A percentile compares a stretch with the other conserved stretches of the same genome.
These are phyloP conservation scores for Dothistroma pini DNA, from an alignment of 2,329 filamentous ascomycete species.

Conservation along the genomic window DNA sequence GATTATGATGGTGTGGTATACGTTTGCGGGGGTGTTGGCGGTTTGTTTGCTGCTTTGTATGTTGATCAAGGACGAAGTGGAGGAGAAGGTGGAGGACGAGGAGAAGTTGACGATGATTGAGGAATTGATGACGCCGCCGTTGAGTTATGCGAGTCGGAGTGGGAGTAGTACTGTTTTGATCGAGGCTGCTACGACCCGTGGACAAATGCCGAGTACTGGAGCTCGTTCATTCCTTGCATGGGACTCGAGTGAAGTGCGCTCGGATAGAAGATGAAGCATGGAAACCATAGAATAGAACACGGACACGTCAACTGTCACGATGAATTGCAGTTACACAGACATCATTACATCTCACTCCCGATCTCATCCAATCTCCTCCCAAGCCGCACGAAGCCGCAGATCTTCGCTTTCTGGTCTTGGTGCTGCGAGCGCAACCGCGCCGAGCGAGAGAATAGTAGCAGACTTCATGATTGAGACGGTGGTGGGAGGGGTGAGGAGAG, in stretches of 20 bases:
- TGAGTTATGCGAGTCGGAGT: not conserved
- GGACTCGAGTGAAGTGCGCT: no score
- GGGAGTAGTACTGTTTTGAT: not conserved
- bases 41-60: conserved; percentile 15
- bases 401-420: conserved; percentile 10
- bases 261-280: no score
- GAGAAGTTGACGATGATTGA: not conserved
- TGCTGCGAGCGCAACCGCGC: conserved; percentile 21
- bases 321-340: no score
- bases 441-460: conserved; percentile 15
- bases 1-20: conserved; percentile 15
- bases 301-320: no score
- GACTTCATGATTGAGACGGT: conserved; percentile 13
- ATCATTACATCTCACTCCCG: no score
- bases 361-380: not conserved
- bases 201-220: no score
- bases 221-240: no score
- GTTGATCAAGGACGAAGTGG: conserved; percentile 10
- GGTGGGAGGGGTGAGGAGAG: not conserved
- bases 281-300: no score
- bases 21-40: conserved; percentile 12
- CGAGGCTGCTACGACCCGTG: not conserved
- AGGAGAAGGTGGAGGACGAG: not conserved
- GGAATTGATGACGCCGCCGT: not conserved
- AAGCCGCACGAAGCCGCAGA: not conserved